These are phyloP conservation scores for Hyaloscypha finlandica DNA, from an alignment of 495 filamentous ascomycete species.

Conservation along the genomic window DNA sequence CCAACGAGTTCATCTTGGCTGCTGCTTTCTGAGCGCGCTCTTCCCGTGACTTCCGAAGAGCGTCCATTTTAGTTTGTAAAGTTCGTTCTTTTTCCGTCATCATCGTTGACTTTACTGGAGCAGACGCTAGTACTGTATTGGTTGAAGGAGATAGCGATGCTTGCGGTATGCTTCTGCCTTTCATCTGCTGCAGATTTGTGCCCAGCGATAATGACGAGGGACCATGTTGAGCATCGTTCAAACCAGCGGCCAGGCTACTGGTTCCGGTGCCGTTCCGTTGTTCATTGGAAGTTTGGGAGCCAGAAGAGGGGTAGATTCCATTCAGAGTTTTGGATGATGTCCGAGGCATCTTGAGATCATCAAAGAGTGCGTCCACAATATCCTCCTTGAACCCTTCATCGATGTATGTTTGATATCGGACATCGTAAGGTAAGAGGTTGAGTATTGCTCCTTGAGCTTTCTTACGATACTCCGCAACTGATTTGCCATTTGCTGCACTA, in stretches of 20 bases:
- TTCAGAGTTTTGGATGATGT: slow-evolving; percentile 2
- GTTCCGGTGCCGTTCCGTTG: neutral
- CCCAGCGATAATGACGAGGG: neutral
- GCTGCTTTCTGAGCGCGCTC: slow-evolving; percentile 31
- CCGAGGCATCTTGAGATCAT: slow-evolving; percentile 48
- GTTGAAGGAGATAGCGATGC: slow-evolving; percentile 36
- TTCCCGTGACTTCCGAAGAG: slow-evolving; percentile 34
- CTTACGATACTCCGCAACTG: slow-evolving; percentile 56
- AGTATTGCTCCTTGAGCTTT: slow-evolving; percentile 70
- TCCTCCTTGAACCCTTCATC: slow-evolving; percentile 69
- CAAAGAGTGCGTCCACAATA: slow-evolving; percentile 64
- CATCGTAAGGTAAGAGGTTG: slow-evolving; percentile 61
- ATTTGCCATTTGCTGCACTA: slow-evolving; percentile 16
- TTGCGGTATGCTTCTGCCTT: slow-evolving; percentile 19
- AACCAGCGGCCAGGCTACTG: neutral
- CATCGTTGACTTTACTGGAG: slow-evolving; percentile 22
- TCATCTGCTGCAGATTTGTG: neutral
- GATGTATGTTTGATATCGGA: slow-evolving; percentile 68
- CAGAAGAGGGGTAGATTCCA: neutral
- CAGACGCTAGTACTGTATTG: slow-evolving; percentile 16
- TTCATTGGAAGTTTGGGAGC: neutral
- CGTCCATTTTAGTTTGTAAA: slow-evolving; percentile 39
- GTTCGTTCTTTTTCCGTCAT: slow-evolving; percentile 32
- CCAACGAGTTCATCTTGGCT: slow-evolving; percentile 21
- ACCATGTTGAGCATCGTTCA: neutral